Base-by-base conservation (phyloP, 345 rosid genomes). In the Populus tremula region DNA sequence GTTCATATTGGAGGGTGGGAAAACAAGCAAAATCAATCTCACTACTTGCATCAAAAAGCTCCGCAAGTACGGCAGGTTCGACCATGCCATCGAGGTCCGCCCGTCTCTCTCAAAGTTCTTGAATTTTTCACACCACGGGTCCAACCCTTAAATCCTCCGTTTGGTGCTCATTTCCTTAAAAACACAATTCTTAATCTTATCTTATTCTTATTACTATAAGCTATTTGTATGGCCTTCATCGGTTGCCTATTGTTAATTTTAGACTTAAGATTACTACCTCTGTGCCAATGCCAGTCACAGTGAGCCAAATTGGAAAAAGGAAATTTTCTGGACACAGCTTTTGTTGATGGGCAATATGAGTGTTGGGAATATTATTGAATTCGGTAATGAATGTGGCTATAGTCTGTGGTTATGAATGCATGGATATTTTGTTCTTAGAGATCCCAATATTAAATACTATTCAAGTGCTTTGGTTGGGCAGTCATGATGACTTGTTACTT, bases 81-180 rank as follows among this genome's bases (percentile, higher is more conserved):
- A 87, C 65, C 88, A 87, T 41, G 93, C 92, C 41, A 89, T 90
- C 69, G 88, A 94, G 94, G 98, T 93, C 68, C 56, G 75, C 54
- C 23, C 29, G n/a, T 39, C 71, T 67, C 71, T 18, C 20, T 21
- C 45, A 8, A 20, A 31, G 14, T 31, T 27, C 69, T 65, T 35
- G 69, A 6, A 1, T 27, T 65, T 27, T 13, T 65, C 68, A 65
- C 68, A 12, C 4, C 47, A 10, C 4, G 47, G 14, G 47, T 11
- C 47, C 47, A 11, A 11, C 47, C 47, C 47, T 43, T 43, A 11
- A 43, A 43, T 11, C 47, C 47, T 41, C 47, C 47, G 14, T 41
- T 10, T 10, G 47, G 13, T 41, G 1, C 47, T 0, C 47, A 41
- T 41, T 41, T 41, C 47, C 47, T 41, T 41, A 2, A 10, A 41